A percentile compares a stretch with the other conserved stretches of the same genome.
Evolutionary conservation across 2,329 filamentous ascomycete genomes (phyloP).

Genomic region (Botrytis cinerea): DNA sequence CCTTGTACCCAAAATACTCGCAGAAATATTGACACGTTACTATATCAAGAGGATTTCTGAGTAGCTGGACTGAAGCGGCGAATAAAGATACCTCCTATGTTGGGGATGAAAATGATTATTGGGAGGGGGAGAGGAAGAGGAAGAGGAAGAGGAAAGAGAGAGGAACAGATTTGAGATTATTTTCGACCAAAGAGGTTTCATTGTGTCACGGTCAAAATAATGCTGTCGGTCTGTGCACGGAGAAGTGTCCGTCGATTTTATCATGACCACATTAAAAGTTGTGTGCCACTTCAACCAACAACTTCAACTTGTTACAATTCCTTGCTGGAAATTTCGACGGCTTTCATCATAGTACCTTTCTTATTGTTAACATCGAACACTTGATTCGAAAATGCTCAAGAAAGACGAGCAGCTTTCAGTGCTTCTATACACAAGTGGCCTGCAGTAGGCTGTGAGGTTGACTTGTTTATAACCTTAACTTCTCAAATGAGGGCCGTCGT

Average conservation of each 20-base stretch:
- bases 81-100: background rate
- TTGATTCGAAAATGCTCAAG: too few species aligned
- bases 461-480: background rate
- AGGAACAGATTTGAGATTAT: too few species aligned
- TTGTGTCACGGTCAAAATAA: background rate
- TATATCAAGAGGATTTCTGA: background rate
- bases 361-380: too few species aligned
- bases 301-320: background rate
- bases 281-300: background rate
- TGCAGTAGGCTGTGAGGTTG: background rate
- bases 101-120: background rate
- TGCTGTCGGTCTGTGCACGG: background rate
- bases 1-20: too few species aligned
- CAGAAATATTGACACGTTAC: background rate
- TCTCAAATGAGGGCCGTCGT: background rate
- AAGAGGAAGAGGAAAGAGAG: too few species aligned
- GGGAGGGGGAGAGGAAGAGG: background rate
- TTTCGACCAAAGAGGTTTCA: background rate
- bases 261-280: background rate
- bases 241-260: background rate
- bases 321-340: too few species aligned
- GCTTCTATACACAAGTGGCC: background rate
- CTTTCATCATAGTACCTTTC: too few species aligned
- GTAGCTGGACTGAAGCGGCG: background rate
- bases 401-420: background rate